Base-by-base conservation (phyloP, 768 basidiomycete species). In the Nidularia sp. region DNA sequence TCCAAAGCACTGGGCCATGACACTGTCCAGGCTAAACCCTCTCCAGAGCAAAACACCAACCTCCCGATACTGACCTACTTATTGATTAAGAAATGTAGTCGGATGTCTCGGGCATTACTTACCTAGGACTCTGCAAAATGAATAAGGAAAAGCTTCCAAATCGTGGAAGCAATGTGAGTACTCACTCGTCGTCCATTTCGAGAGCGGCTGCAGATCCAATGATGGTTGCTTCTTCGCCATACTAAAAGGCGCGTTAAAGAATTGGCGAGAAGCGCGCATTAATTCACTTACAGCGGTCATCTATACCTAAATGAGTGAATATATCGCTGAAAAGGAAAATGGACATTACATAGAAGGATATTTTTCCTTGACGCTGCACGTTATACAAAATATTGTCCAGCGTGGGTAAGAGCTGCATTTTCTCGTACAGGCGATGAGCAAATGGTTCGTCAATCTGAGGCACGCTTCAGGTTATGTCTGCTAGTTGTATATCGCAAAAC, bases 1-100 rank as follows among this genome's bases (percentile, higher is more conserved):
- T 33, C 92, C 90, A 61, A 97, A 92, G 66, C 91, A 94, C 66
- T 97, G 94, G 0, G 84, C 85, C 91, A 98, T 95, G 53, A 89
- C 72, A n/a, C 78, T 71, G 59, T 93, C 83, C 15, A 94, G 65
- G 13, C 80, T 74, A 64, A 90, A 96, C 18, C 86, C 90, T 39
- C 95, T 81, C 86, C 91, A 95, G 1, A 96, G 72, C 6, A 97
- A 76, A 4, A 94, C 93, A 42, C 92, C 94, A 74, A 92, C 84
- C 75, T 92, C 93, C 50, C 91, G 88, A 62, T 98, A 98, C 76
- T 98, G 94, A 46, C 86, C 88, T 90, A 57, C 7, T 15, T 32
- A 36, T 18, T 25, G 41, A 22, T 15, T 35, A 48, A 49, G 12
- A 41, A 53, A 55, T 57, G 18, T 18, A 18, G 18, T 18, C 18